Conservation (phyloP, 305 asterid genomes). For the Solanum hybrid region DNA sequence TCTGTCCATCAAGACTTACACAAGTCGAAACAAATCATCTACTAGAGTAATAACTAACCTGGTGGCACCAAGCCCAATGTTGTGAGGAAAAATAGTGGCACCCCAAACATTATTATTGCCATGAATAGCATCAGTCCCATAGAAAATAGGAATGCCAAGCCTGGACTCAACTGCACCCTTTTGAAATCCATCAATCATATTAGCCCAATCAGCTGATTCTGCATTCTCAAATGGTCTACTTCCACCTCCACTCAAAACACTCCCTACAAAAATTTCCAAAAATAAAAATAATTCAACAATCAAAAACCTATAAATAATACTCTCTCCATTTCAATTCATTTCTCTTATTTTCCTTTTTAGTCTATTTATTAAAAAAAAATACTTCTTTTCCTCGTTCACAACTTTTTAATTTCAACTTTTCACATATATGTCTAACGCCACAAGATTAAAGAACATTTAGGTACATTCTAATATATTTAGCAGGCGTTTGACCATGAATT, state of each 20-base stretch:
- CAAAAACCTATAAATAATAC: not conserved
- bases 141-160: conserved; percentile 75
- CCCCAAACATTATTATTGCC: conserved; percentile 90
- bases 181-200: conserved; percentile 76
- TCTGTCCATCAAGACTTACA: not conserved
- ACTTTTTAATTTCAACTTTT: not conserved
- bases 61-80: conserved; percentile 90
- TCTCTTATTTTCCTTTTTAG: not conserved
- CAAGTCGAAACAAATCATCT: not conserved
- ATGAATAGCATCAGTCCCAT: conserved; percentile 89
- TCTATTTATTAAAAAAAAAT: not conserved
- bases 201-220: conserved; percentile 68
- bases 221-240: conserved; percentile 82
- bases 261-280: conserved; percentile 34
- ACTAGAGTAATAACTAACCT: conserved; percentile 28
- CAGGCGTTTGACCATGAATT: not conserved
- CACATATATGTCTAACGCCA: not conserved
- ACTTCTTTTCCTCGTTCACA: not conserved
- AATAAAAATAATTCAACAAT: not conserved
- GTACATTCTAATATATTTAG: not conserved
- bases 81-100: conserved; percentile 88
- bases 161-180: conserved; percentile 62
- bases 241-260: conserved; percentile 90
- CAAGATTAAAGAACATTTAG: not conserved
- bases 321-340: not conserved